Percentiles rank a stretch among this genome's conserved stretches.
Evolutionary conservation across 1,139 yeast species (phyloP).

Genomic region (Candida smagusa): DNA sequence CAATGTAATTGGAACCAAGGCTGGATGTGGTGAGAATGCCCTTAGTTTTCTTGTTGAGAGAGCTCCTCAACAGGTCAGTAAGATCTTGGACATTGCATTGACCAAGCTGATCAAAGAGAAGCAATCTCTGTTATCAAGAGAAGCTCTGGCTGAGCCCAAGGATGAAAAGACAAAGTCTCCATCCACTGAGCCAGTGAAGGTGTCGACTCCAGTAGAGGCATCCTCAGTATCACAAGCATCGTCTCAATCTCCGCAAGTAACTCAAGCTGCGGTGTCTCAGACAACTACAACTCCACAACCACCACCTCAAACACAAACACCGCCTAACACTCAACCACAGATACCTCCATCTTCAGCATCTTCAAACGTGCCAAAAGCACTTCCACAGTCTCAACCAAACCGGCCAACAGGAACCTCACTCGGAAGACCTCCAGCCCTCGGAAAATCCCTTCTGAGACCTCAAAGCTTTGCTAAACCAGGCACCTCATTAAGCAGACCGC

Average conservation of each 20-base stretch:
- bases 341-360: constrained; percentile 3
- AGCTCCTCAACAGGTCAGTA: constrained; percentile 84
- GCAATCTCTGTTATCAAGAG: constrained; percentile 26
- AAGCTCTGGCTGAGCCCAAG: not conserved
- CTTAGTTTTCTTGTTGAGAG: constrained; percentile 76
- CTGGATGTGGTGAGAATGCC: constrained; percentile 80
- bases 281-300: too few species aligned
- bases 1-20: constrained; percentile 80
- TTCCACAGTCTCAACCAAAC: not conserved
- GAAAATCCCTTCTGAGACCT: constrained; percentile 10
- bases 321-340: too few species aligned
- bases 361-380: not conserved
- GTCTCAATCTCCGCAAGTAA: too few species aligned
- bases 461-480: constrained; percentile 17
- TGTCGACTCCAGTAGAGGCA: not conserved
- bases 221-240: too few species aligned
- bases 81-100: constrained; percentile 77
- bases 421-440: constrained; percentile 8
- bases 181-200: too few species aligned
- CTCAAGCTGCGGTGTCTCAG: too few species aligned
- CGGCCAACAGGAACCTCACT: constrained; percentile 6
- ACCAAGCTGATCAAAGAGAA: constrained; percentile 71
- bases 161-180: too few species aligned
- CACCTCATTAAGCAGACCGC: constrained; percentile 19
- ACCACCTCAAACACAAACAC: too few species aligned